phyloP scores from a whole-genome alignment of 371 early-diverging fungal species.

The Batkoa obscura region DNA sequence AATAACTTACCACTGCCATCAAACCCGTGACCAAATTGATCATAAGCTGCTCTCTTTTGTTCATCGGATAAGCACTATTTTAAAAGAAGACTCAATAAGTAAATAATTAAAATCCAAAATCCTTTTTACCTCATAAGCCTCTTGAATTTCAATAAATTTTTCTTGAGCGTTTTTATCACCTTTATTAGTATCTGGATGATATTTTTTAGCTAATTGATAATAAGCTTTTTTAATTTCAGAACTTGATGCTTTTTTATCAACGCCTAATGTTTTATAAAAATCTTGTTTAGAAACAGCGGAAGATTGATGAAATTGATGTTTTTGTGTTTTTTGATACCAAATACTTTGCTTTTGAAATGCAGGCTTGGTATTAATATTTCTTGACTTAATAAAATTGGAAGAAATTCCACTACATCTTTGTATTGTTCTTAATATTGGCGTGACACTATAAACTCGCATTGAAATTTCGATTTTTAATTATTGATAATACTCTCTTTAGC shows the following conservation, averaged over 20 bases:
- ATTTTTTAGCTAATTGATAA: constrained; percentile 81
- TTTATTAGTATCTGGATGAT: constrained; percentile 92
- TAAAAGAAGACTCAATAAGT: too few species aligned
- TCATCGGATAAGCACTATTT: constrained; percentile 64
- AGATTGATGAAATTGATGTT: constrained; percentile 3
- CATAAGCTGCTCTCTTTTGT: constrained; percentile 69
- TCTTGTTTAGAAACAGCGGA: constrained; percentile 28
- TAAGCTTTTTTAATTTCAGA: constrained; percentile 89
- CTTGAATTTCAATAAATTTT: constrained; percentile 88
- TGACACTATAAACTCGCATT: too few species aligned
- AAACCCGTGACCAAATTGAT: constrained; percentile 68
- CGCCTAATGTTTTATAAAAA: constrained; percentile 65
- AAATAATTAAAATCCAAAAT: not conserved
- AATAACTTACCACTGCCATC: constrained; percentile 17
- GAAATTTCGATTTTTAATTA: too few species aligned
- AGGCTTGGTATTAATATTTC: too few species aligned
- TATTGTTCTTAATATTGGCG: too few species aligned
- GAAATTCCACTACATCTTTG: too few species aligned
- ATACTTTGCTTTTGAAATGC: too few species aligned
- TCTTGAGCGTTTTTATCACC: constrained; percentile 64
- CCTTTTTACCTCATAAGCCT: constrained; percentile 68
- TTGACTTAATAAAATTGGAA: too few species aligned
- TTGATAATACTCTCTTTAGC: too few species aligned
- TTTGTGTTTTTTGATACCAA: too few species aligned
- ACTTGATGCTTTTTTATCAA: constrained; percentile 48